A percentile compares a stretch with the other conserved stretches of the same genome.
Conservation (phyloP, 2,329 filamentous ascomycete species). For the Eutypella sp. region DNA sequence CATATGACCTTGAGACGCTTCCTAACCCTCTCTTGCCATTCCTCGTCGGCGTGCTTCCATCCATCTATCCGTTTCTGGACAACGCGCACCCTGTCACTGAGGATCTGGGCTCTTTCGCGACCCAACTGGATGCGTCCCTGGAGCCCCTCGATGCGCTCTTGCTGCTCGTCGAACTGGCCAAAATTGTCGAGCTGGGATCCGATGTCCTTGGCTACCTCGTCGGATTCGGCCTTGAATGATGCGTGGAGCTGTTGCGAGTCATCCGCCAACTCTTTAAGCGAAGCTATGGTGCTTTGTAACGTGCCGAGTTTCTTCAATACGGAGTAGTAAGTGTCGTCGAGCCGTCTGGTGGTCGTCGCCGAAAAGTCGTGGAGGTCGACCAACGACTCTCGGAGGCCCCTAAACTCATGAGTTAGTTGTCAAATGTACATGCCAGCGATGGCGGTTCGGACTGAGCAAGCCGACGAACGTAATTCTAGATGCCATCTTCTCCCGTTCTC, state of each 20-base stretch:
- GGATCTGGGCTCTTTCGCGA: constrained; percentile 51
- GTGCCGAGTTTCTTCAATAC: constrained; percentile 63
- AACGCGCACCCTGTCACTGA: constrained; percentile 59
- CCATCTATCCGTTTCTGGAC: constrained; percentile 60
- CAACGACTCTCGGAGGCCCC: constrained; percentile 48
- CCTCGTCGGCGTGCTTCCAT: constrained; percentile 62
- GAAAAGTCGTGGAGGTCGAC: constrained; percentile 55
- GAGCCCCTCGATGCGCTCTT: constrained; percentile 56
- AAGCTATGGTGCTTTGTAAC: constrained; percentile 59
- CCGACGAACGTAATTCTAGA: constrained; percentile 36
- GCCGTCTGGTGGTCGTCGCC: constrained; percentile 55
- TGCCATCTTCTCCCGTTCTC: constrained; percentile 36
- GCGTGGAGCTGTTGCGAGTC: constrained; percentile 53
- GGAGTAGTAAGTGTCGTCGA: constrained; percentile 71
- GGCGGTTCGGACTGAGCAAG: not conserved
- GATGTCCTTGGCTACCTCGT: constrained; percentile 56
- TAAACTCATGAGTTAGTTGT: constrained; percentile 26
- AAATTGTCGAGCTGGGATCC: constrained; percentile 55
- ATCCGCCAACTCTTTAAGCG: constrained; percentile 62
- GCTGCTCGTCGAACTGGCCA: constrained; percentile 59
- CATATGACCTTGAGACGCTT: constrained; percentile 58
- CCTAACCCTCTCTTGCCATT: constrained; percentile 65
- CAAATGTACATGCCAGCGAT: not conserved
- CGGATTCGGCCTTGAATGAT: constrained; percentile 56
- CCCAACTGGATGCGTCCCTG: constrained; percentile 57